A percentile compares a stretch with the other conserved stretches of the same genome.
phyloP scores from a whole-genome alignment of 2,329 filamentous ascomycete genomes.

The Scedosporium dehoogii region DNA sequence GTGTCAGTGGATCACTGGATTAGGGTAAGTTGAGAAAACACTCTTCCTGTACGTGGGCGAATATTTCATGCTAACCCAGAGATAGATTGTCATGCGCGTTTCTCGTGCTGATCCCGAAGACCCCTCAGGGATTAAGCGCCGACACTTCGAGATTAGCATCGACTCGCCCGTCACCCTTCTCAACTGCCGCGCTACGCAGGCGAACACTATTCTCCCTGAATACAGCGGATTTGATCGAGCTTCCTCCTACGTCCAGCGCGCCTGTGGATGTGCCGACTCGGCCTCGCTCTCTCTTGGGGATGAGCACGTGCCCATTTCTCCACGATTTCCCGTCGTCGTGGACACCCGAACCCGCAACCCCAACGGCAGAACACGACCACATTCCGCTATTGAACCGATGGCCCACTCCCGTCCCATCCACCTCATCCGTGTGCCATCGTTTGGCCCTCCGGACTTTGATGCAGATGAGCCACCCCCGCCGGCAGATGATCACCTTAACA shows the following conservation, averaged over 20 bases:
- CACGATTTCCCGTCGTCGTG: background rate
- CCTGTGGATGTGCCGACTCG: constrained; percentile 46
- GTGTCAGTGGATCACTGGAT: constrained; percentile 96
- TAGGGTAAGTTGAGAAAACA: constrained; percentile 51
- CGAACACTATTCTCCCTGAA: constrained; percentile 75
- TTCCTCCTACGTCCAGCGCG: constrained; percentile 31
- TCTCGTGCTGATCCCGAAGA: constrained; percentile 75
- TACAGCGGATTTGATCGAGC: constrained; percentile 51
- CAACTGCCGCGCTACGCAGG: constrained; percentile 84
- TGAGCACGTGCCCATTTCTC: background rate
- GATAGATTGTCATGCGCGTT: constrained; percentile 80
- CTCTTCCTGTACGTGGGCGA: too few species aligned
- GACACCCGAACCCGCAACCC: background rate
- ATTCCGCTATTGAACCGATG: constrained; percentile 22
- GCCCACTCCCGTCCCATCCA: constrained; percentile 60
- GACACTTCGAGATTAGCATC: constrained; percentile 93
- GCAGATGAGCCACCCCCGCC: constrained; percentile 57
- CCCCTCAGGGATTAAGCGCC: constrained; percentile 58
- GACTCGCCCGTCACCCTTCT: constrained; percentile 92
- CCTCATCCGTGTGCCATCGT: constrained; percentile 71
- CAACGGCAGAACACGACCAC: background rate
- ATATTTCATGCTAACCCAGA: background rate
- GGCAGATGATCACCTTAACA: constrained; percentile 17
- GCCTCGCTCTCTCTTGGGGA: background rate
- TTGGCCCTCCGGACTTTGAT: constrained; percentile 80